These are phyloP conservation scores for Ceratobasidium theobromae DNA, from an alignment of 1,284 basidiomycete species.

Conservation along the genomic window DNA sequence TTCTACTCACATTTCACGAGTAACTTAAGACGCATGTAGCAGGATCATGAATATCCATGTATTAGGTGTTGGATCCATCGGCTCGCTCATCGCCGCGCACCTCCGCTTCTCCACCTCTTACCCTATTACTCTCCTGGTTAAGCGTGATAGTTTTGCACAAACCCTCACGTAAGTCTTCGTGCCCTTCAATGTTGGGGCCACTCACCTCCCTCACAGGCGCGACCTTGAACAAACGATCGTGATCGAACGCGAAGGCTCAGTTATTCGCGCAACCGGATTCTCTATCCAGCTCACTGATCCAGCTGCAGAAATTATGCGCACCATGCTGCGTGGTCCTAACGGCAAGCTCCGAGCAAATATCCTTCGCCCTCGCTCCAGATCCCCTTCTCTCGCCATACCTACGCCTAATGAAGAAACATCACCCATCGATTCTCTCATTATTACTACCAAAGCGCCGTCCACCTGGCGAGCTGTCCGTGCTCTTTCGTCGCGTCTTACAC, in stretches of 20 bases:
- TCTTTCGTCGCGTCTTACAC: slow-evolving; percentile 65
- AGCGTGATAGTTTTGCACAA: slow-evolving; percentile 46
- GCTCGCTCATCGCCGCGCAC: slow-evolving; percentile 77
- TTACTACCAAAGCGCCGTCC: slow-evolving; percentile 78
- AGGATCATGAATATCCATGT: slow-evolving; percentile 67
- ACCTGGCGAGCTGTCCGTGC: slow-evolving; percentile 60
- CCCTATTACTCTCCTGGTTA: slow-evolving; percentile 69
- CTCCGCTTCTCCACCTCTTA: slow-evolving; percentile 63
- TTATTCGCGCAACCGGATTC: slow-evolving; percentile 42
- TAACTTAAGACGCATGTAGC: neutral
- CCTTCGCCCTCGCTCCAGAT: slow-evolving; percentile 28
- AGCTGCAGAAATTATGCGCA: slow-evolving; percentile 13
- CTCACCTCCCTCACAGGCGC: neutral
- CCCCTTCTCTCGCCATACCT: slow-evolving; percentile 11
- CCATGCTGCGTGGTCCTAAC: slow-evolving; percentile 20
- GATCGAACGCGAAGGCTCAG: slow-evolving; percentile 48
- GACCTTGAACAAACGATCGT: slow-evolving; percentile 36
- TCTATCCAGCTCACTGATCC: slow-evolving; percentile 30
- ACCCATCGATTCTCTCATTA: slow-evolving; percentile 70
- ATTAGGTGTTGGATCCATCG: slow-evolving; percentile 77
- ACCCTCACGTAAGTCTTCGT: slow-evolving; percentile 37
- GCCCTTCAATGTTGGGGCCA: neutral
- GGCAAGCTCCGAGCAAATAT: slow-evolving; percentile 25
- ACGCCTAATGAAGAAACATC: slow-evolving; percentile 37
- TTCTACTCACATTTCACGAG: neutral